Percentiles rank a stretch among this genome's conserved stretches.
These are phyloP conservation scores for Candida khao-thaluensis DNA, from an alignment of 805 yeast species.

Conservation along the genomic window DNA sequence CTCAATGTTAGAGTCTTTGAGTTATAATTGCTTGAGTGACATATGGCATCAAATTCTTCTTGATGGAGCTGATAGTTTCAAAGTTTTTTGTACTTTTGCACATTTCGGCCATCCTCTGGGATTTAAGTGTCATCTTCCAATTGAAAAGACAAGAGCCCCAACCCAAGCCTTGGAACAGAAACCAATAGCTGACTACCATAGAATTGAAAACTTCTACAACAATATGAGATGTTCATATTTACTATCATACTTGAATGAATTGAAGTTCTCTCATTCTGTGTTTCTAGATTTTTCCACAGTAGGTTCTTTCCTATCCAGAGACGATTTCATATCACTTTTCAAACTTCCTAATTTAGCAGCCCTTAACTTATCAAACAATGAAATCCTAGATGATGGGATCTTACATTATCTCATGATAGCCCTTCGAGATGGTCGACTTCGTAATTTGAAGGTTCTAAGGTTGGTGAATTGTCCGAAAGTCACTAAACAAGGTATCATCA, in stretches of 20 bases:
- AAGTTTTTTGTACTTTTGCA: conserved; percentile 12
- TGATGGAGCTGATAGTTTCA: conserved; percentile 29
- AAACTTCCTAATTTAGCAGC: conserved; percentile 28
- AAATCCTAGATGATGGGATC: conserved; percentile 30
- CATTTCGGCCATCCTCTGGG: background rate
- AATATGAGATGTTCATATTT: conserved; percentile 28
- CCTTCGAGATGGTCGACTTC: conserved; percentile 17
- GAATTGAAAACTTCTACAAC: conserved; percentile 36
- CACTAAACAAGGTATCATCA: conserved; percentile 13
- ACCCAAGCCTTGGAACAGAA: no score
- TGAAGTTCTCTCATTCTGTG: conserved; percentile 19
- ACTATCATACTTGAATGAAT: conserved; percentile 16
- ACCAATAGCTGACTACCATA: conserved; percentile 18
- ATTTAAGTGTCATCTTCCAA: conserved; percentile 26
- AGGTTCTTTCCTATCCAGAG: conserved; percentile 15
- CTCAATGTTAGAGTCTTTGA: conserved; percentile 21
- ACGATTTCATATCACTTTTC: conserved; percentile 26
- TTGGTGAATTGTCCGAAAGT: conserved; percentile 23
- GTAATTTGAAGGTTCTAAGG: conserved; percentile 22
- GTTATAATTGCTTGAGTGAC: conserved; percentile 27
- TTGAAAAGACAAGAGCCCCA: no score
- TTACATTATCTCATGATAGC: conserved; percentile 23
- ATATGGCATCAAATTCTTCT: conserved; percentile 34
- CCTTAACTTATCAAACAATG: conserved; percentile 30
- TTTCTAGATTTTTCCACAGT: conserved; percentile 29